phyloP scores from a whole-genome alignment of 176 grass and related monocot genomes.

The Paspalum vaginatum region DNA sequence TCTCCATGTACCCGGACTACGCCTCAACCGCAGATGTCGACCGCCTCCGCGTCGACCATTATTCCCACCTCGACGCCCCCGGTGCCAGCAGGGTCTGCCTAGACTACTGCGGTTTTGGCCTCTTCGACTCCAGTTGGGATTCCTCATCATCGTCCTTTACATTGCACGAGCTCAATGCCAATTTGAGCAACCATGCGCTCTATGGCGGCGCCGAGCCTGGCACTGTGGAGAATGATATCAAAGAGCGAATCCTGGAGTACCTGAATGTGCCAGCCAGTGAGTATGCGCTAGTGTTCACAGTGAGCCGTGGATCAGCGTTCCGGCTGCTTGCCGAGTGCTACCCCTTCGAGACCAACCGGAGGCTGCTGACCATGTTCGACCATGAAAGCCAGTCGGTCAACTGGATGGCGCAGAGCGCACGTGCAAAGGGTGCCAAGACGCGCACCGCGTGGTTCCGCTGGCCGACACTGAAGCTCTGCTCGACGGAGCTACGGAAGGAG shows the following conservation, averaged over 20 bases:
- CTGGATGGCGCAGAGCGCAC: slow-evolving; percentile 89
- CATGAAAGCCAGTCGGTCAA: slow-evolving; percentile 99
- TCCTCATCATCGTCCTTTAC: slow-evolving; percentile 81
- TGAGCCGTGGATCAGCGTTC: slow-evolving; percentile 89
- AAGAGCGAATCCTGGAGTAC: slow-evolving; percentile 90
- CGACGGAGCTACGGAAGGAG: slow-evolving; percentile 86
- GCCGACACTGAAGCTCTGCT: slow-evolving; percentile 87
- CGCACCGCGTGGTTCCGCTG: slow-evolving; percentile 80
- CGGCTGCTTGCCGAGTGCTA: slow-evolving; percentile 89
- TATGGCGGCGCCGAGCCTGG: slow-evolving; percentile 71
- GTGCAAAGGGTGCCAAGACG: slow-evolving; percentile 87
- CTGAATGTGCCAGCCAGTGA: slow-evolving; percentile 89
- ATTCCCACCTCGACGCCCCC: slow-evolving; percentile 74
- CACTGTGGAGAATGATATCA: slow-evolving; percentile 86
- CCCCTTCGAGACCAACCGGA: slow-evolving; percentile 91
- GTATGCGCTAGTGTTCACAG: slow-evolving; percentile 88
- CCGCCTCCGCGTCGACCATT: slow-evolving; percentile 74
- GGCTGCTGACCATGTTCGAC: slow-evolving; percentile 97
- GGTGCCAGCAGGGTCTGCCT: slow-evolving; percentile 74
- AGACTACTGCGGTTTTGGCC: slow-evolving; percentile 96
- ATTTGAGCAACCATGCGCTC: slow-evolving; percentile 94
- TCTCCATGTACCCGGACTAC: slow-evolving; percentile 96
- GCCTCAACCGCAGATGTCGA: slow-evolving; percentile 71
- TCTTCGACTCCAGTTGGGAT: slow-evolving; percentile 83
- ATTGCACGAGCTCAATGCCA: slow-evolving; percentile 89